These are phyloP conservation scores for Cyberlindnera sargentensis DNA, from an alignment of 805 yeast species.

Conservation along the genomic window DNA sequence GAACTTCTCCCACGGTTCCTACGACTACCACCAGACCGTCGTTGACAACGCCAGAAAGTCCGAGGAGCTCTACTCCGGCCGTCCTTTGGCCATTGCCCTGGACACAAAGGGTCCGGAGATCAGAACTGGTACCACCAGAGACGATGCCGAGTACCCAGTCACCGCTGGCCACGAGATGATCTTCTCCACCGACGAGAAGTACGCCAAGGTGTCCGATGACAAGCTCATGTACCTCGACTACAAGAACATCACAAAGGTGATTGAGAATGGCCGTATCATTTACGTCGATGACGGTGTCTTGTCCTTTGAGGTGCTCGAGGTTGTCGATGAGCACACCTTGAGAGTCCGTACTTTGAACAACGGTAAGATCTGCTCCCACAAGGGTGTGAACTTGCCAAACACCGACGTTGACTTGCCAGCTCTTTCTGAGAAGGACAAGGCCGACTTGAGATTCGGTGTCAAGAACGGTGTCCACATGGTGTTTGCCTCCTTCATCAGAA, in stretches of 20 bases:
- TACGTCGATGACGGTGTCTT: slow-evolving; percentile 97
- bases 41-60: slow-evolving; percentile 95
- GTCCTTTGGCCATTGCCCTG: slow-evolving; percentile 96
- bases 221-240: slow-evolving; percentile 86
- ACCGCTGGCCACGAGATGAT: slow-evolving; percentile 82
- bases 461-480: slow-evolving; percentile 97
- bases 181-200: slow-evolving; percentile 85
- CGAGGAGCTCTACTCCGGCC: slow-evolving; percentile 82
- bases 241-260: slow-evolving; percentile 93
- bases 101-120: slow-evolving; percentile 99
- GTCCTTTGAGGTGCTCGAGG: slow-evolving; percentile 85
- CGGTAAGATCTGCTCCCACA: slow-evolving; percentile 94
- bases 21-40: slow-evolving; percentile 96
- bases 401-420: slow-evolving; percentile 99
- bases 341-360: slow-evolving; percentile 87
- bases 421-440: slow-evolving; percentile 91
- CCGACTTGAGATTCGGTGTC: slow-evolving; percentile 91
- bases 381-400: slow-evolving; percentile 99
- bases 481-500: slow-evolving; percentile 96
- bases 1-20: slow-evolving; percentile 98
- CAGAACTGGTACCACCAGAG: slow-evolving; percentile 93
- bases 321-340: slow-evolving; percentile 72
- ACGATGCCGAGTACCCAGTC: slow-evolving; percentile 76
- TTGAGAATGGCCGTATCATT: slow-evolving; percentile 80
- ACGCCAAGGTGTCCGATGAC: slow-evolving; percentile 66